Evolutionary conservation across 1,139 yeast genomes (phyloP).

Genomic region (Entelexis paramagnoliae): DNA sequence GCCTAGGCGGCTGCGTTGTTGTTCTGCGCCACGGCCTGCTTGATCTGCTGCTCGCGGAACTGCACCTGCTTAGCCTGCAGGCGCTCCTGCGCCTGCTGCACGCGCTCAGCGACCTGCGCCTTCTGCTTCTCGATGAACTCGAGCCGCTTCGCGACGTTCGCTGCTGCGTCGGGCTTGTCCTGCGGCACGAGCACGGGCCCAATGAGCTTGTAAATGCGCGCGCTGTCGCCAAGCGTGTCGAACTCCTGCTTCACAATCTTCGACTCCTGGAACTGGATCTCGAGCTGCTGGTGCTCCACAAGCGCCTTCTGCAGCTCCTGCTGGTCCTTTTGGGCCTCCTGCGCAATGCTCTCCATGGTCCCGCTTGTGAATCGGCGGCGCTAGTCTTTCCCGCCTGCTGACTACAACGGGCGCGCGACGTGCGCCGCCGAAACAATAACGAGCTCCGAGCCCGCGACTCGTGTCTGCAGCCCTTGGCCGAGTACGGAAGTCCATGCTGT

Average conservation of each 20-base stretch:
- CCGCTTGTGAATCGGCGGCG: neutral
- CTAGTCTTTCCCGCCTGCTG: neutral
- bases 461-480: too few relatives aligned
- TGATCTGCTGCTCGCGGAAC: constrained; percentile 26
- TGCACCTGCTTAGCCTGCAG: constrained; percentile 31
- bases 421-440: neutral
- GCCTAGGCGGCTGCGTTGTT: neutral
- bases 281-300: constrained; percentile 48
- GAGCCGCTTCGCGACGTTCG: constrained; percentile 75
- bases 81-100: constrained; percentile 29
- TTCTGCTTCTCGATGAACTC: constrained; percentile 79
- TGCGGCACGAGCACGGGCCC: constrained; percentile 92
- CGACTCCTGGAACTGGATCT: constrained; percentile 71
- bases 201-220: constrained; percentile 75
- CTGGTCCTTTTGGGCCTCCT: constrained; percentile 30
- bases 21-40: constrained; percentile 17
- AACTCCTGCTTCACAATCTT: constrained; percentile 84
- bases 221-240: constrained; percentile 45
- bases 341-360: constrained; percentile 17
- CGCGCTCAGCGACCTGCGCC: constrained; percentile 32
- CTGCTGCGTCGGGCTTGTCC: constrained; percentile 66
- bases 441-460: too few relatives aligned
- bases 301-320: constrained; percentile 26
- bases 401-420: neutral
- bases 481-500: constrained; percentile 30